Base-by-base conservation (phyloP, 2,329 filamentous ascomycete species). In the Trichoderma endophyticum region DNA sequence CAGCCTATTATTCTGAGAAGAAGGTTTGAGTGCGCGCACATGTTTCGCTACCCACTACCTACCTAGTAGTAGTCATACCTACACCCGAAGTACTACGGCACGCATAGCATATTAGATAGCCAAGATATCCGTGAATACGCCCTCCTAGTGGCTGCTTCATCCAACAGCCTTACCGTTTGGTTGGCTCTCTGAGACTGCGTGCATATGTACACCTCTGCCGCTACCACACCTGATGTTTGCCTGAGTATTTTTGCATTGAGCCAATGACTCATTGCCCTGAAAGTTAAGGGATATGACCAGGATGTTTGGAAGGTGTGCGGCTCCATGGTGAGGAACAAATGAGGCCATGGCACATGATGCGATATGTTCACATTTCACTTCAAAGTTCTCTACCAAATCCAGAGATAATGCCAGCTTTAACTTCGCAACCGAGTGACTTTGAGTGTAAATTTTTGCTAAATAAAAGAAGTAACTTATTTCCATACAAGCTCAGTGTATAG, bases 51-150 rank as follows among this genome's bases (percentile, higher is more conserved):
- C 28, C n/a, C 43, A 11, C 26, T 54, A 21, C 21, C 21, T 21
- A 21, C 21, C 21, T 21, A 21, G 21, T 21, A 21, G 21, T 21
- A 15, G 24, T 21, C 14, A n/a, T 43, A 7, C n/a, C 9, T 18
- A 48, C 18, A 8, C 30, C 26, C 26, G 43, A 28, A 32, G 12
- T 11, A 26, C 18, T 54, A 63, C 8, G 3, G 54, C 56, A 24
- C n/a, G n/a, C 36, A 68, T 62, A 12, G 7, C 32, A 43, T 43
- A 63, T 39, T 39, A 71, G 39, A 67, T 71, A 68, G 56, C 34
- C 24, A 72, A 39, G 43, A 43, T 59, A 68, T 70, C 21, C 64
- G 56, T 48, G 48, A 48, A 21, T 24, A 18, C 12, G 61, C 15
- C 30, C 32, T 34, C 18, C 14, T 26, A 34, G 34, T 24, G 11